phyloP scores from a whole-genome alignment of 495 filamentous ascomycete genomes.

The Penicillium mononematosum region DNA sequence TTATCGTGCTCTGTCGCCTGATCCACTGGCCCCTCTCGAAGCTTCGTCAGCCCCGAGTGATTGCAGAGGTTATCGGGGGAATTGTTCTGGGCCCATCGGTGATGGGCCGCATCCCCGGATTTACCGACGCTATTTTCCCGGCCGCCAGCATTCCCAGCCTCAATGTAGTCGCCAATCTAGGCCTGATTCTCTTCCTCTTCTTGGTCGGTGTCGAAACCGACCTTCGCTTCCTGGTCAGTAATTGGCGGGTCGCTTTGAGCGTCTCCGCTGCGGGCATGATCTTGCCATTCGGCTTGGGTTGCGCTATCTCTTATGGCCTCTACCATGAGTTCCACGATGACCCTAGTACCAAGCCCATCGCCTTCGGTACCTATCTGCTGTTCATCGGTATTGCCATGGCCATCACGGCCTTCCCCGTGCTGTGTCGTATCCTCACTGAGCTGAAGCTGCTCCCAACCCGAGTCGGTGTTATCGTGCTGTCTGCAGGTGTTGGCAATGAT shows the following conservation, averaged over 20 bases:
- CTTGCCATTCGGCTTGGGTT: constrained; percentile 68
- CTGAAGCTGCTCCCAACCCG: constrained; percentile 80
- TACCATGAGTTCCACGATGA: constrained; percentile 77
- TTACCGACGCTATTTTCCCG: constrained; percentile 76
- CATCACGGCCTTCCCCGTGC: constrained; percentile 94
- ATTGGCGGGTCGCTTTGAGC: constrained; percentile 81
- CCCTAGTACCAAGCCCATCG: constrained; percentile 57
- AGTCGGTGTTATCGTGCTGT: constrained; percentile 87
- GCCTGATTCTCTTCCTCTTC: constrained; percentile 88
- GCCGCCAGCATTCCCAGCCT: constrained; percentile 68
- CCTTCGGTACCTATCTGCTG: constrained; percentile 80
- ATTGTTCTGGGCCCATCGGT: constrained; percentile 88
- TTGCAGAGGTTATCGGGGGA: constrained; percentile 93
- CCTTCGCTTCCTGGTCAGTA: constrained; percentile 74
- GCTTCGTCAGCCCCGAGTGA: constrained; percentile 86
- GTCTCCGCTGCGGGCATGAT: constrained; percentile 86
- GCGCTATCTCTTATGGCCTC: constrained; percentile 81
- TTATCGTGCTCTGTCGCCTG: constrained; percentile 84
- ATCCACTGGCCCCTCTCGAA: constrained; percentile 82
- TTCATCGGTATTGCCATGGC: constrained; percentile 95
- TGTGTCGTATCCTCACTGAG: constrained; percentile 92
- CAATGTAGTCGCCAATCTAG: constrained; percentile 83
- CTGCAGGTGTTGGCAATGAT: constrained; percentile 94
- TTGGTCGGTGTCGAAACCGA: constrained; percentile 92
- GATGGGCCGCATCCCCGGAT: constrained; percentile 79